Evolutionary conservation across 106 monocot species (phyloP), one percentile per base, ranked within the genome.

Genomic region (Posidonia australis): DNA sequence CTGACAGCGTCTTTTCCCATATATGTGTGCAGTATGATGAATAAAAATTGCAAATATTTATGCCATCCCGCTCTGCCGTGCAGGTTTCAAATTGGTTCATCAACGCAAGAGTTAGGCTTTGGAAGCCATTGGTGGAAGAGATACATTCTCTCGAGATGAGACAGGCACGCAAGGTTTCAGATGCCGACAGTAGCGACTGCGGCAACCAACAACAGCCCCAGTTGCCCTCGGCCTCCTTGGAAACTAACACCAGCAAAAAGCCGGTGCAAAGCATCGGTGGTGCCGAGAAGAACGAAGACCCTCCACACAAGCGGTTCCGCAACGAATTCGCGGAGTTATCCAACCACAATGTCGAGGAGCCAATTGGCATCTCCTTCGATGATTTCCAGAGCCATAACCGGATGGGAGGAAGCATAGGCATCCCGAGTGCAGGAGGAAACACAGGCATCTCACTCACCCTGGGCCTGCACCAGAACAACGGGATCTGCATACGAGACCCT

Each of bases 71-170:
- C n/a, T 54, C 9, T 67, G 26, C 3, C 0, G 27, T 46, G 9
- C 56, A 80, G 80, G 80, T 80, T 14, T 80, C 80, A 48, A 80
- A 80, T 62, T 79, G 79, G 79, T 79, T 79, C 65, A 79, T 79
- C 10, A 79, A 79, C 27, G 79, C 79, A 20, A 74, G 79, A 60
- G 79, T 79, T 11, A 44, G 79, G 29, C 66, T 79, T 0, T 79
- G 79, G 79, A 79, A 79, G 61, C 80, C 80, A 14, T 70, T 80
- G 71, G 75, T 72, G 44, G 71, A 72, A 46, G 71, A 72, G 53
- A 72, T 72, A 21, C 71, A 72, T 36, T 63, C 71, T 7, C 71
- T 72, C 3, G 71, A 72, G 44, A 51, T 54, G 53, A 31, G 51
- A 13, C 53, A 53, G 17, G 12, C 14, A 12, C 23, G 28, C 9